Conservation (phyloP, 164 flowering plant genomes). For the Santalum album region DNA sequence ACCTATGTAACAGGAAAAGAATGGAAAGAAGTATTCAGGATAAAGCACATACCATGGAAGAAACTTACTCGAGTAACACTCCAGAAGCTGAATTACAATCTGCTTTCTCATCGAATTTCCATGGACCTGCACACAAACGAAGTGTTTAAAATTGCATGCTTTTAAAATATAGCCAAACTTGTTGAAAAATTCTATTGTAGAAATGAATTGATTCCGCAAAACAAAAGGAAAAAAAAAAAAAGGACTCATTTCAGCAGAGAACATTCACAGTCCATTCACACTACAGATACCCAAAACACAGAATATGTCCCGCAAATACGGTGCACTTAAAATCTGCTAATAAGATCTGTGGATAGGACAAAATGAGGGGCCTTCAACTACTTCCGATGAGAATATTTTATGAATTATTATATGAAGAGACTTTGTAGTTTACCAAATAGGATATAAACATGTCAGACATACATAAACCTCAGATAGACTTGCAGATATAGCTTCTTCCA, state of each 20-base stretch:
- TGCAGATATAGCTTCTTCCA: constrained; percentile 49
- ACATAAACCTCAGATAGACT: constrained; percentile 48
- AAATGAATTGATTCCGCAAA: background rate
- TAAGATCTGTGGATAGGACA: background rate
- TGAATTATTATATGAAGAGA: constrained; percentile 1
- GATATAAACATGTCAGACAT: constrained; percentile 17
- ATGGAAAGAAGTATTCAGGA: background rate
- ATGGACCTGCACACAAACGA: constrained; percentile 29
- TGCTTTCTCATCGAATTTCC: constrained; percentile 36
- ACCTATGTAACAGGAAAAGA: too few relatives aligned
- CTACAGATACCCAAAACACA: too few relatives aligned
- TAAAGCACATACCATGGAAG: constrained; percentile 57
- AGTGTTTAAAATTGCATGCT: background rate
- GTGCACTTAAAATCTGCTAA: background rate
- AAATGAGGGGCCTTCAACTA: background rate
- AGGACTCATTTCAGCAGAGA: too few relatives aligned
- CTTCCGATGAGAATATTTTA: background rate
- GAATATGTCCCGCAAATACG: too few relatives aligned
- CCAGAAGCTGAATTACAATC: constrained; percentile 35
- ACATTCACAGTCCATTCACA: too few relatives aligned
- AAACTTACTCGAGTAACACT: constrained; percentile 49
- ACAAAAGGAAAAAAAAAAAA: too few relatives aligned
- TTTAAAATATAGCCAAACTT: background rate
- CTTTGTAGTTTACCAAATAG: background rate
- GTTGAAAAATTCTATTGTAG: too few relatives aligned